These are phyloP conservation scores for Fusarium fujikuroi DNA, from an alignment of 2,329 filamentous ascomycete species.

Conservation along the genomic window DNA sequence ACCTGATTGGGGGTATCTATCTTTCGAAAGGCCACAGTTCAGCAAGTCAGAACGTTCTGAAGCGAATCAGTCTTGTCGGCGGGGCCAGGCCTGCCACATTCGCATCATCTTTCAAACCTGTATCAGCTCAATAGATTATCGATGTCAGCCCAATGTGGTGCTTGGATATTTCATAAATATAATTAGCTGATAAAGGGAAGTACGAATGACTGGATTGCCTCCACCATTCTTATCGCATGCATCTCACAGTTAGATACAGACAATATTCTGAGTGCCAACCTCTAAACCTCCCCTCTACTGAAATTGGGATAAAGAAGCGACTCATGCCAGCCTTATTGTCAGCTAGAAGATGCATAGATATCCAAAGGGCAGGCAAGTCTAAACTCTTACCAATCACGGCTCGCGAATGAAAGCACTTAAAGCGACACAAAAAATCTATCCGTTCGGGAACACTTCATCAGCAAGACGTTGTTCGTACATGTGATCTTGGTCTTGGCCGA, in stretches of 20 bases:
- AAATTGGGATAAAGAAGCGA: background rate
- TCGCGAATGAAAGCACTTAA: background rate
- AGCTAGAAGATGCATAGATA: rapidly evolving
- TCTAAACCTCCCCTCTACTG: no score
- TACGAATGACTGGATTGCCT: rapidly evolving
- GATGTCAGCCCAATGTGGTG: rapidly evolving
- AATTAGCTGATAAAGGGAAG: rapidly evolving
- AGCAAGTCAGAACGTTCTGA: rapidly evolving
- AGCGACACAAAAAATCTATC: rapidly evolving
- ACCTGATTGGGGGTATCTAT: rapidly evolving
- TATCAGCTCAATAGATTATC: background rate
- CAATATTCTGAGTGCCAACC: background rate
- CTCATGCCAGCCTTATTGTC: rapidly evolving
- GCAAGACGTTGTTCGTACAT: background rate
- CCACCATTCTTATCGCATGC: background rate
- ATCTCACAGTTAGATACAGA: rapidly evolving
- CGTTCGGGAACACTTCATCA: rapidly evolving
- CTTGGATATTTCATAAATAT: rapidly evolving
- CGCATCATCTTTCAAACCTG: background rate
- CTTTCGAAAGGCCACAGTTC: rapidly evolving
- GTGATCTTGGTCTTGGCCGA: rapidly evolving
- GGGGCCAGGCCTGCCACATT: no score
- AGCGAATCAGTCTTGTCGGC: background rate
- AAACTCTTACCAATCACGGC: rapidly evolving
- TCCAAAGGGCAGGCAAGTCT: rapidly evolving